Percentiles rank a stretch among this genome's conserved stretches.
Evolutionary conservation across 2,329 filamentous ascomycete genomes (phyloP).

Genomic region (Cadophora sp.): DNA sequence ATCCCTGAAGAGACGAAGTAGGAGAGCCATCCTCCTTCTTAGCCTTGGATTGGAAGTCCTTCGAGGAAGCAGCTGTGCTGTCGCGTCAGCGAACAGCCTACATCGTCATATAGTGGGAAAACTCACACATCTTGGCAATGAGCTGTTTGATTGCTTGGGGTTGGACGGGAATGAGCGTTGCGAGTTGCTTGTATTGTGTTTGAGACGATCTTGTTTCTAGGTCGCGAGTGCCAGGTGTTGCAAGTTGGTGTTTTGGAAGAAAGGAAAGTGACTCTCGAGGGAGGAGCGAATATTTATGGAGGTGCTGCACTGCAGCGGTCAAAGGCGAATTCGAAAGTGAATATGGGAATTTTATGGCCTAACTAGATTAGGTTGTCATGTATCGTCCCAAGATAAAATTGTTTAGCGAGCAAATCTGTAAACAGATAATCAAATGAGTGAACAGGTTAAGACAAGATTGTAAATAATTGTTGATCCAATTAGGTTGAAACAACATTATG

Average conservation of each 20-base stretch:
- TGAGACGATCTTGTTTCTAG: neutral
- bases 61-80: no score
- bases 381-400: no score
- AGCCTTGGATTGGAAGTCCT: no score
- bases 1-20: no score
- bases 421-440: no score
- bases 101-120: neutral
- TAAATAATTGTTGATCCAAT: no score
- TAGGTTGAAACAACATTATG: no score
- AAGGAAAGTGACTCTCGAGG: neutral
- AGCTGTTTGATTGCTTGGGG: neutral
- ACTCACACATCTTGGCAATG: conserved; percentile 9
- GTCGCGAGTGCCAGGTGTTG: neutral
- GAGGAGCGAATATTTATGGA: neutral
- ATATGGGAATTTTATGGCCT: neutral
- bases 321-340: neutral
- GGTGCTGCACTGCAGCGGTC: neutral
- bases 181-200: no score
- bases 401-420: no score
- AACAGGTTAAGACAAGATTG: no score
- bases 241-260: neutral
- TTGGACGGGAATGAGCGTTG: neutral
- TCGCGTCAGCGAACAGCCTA: neutral
- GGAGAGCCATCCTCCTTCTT: no score
- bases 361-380: neutral